A percentile compares a stretch with the other conserved stretches of the same genome.
Evolutionary conservation across 2,329 filamentous ascomycete species (phyloP).

Genomic region (Scleromitrula shiraiana): DNA sequence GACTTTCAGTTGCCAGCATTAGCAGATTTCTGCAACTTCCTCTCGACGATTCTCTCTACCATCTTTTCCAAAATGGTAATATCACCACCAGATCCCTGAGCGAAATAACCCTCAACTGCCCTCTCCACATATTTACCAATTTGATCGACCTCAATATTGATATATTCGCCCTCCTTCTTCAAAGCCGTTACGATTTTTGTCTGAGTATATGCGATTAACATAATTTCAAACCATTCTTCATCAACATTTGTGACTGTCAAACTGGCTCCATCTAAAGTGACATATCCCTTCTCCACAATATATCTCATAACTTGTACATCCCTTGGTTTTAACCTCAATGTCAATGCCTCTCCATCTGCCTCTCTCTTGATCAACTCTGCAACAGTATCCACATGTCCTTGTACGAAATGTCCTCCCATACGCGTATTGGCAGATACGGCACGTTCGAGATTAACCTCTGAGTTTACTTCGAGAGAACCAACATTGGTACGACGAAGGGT

Average conservation of each 20-base stretch:
- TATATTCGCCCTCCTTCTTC: constrained; percentile 30
- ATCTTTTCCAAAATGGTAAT: constrained; percentile 60
- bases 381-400: constrained; percentile 91
- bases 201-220: constrained; percentile 96
- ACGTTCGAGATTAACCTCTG: constrained; percentile 83
- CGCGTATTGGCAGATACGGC: constrained; percentile 85
- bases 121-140: constrained; percentile 82
- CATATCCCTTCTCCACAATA: constrained; percentile 92
- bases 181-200: constrained; percentile 62
- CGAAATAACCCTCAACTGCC: constrained; percentile 75
- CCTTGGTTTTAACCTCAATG: constrained; percentile 71
- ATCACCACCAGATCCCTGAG: constrained; percentile 42
- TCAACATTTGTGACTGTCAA: constrained; percentile 84
- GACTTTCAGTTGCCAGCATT: neutral
- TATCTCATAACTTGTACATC: constrained; percentile 68
- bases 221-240: constrained; percentile 85
- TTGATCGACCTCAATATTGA: constrained; percentile 32
- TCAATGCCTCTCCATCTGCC: constrained; percentile 83
- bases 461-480: constrained; percentile 58
- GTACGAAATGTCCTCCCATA: constrained; percentile 97
- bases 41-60: constrained; percentile 66
- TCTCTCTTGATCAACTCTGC: constrained; percentile 65
- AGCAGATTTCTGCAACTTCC: constrained; percentile 41
- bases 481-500: constrained; percentile 94
- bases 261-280: constrained; percentile 89